phyloP scores from a whole-genome alignment of 768 basidiomycete genomes.

The Kwoniella botswanensis region DNA sequence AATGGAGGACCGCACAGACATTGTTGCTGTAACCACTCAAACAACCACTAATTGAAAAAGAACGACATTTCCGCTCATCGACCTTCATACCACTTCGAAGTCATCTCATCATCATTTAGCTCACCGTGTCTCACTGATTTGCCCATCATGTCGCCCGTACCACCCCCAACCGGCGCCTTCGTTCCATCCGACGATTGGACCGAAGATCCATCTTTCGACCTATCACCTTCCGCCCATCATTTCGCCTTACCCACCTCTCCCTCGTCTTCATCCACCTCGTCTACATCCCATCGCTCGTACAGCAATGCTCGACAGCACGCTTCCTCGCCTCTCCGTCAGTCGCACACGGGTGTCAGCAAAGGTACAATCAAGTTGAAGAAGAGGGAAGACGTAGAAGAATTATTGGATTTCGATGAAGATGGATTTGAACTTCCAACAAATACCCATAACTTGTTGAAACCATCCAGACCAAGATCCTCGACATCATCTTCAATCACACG shows the following conservation, averaged over 20 bases:
- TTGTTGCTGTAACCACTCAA: neutral
- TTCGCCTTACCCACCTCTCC: conserved; percentile 23
- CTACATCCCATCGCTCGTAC: conserved; percentile 22
- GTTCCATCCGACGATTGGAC: conserved; percentile 50
- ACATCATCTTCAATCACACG: conserved; percentile 22
- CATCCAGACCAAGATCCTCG: conserved; percentile 19
- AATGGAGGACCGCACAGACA: neutral
- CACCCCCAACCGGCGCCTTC: conserved; percentile 31
- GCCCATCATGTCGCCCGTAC: conserved; percentile 27
- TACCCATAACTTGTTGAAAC: neutral
- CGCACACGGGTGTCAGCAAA: conserved; percentile 14
- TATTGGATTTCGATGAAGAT: conserved; percentile 12
- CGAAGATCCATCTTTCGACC: conserved; percentile 51
- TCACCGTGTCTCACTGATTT: neutral
- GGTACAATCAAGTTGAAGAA: conserved; percentile 30
- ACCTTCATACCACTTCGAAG: neutral
- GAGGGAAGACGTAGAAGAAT: conserved; percentile 12
- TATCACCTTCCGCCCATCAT: conserved; percentile 28
- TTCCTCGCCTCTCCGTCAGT: conserved; percentile 20
- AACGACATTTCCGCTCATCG: neutral
- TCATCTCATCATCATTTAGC: neutral
- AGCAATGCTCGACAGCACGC: conserved; percentile 14
- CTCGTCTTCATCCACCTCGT: conserved; percentile 19
- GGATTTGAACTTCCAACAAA: conserved; percentile 19
- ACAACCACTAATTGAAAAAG: neutral